Evolutionary conservation across 176 grass and related monocot genomes (phyloP).

Genomic region (sorghum (Sorghum bicolor)): Sorghum_bicolor_NCBIv3 NC_012877.2:46959501-46960000

Average conservation of each 20-base stretch:
- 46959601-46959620: not conserved
- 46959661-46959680: not conserved
- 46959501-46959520: conserved; percentile 98
- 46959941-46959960: not conserved
- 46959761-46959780: not conserved
- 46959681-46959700: not conserved
- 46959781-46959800: not conserved
- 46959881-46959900: not conserved
- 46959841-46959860: not conserved
- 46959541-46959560: conserved; percentile 11
- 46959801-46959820: not conserved
- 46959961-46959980: not conserved
- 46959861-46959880: not conserved
- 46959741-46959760: not conserved
- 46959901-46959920: not conserved
- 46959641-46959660: conserved; percentile 8
- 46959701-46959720: not conserved
- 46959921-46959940: not conserved
- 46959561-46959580: not conserved
- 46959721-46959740: not conserved
- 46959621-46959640: not conserved
- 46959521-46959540: conserved; percentile 88
- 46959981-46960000: not conserved
- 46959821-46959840: not conserved
- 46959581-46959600: not conserved